Conservation (phyloP, 495 filamentous ascomycete species). For the Pseudomonodictys pantanalensis region DNA sequence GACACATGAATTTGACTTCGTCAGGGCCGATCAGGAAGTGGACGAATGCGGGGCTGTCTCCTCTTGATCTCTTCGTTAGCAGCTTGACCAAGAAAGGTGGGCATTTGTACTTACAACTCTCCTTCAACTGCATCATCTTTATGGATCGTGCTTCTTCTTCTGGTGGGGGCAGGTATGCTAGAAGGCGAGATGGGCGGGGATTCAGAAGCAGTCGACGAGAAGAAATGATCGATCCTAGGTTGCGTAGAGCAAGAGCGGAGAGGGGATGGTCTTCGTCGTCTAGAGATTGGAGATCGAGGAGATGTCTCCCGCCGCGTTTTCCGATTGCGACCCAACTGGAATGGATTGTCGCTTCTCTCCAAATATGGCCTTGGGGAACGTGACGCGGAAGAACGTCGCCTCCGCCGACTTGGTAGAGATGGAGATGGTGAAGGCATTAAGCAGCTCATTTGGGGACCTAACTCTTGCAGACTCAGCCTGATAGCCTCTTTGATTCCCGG, state of each 20-base stretch:
- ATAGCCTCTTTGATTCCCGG: neutral
- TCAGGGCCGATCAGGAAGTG: constrained; percentile 8
- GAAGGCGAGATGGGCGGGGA: no score
- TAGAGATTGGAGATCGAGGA: no score
- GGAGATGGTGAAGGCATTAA: neutral
- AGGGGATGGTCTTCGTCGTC: no score
- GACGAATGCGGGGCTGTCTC: neutral
- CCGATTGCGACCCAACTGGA: no score
- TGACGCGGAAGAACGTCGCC: neutral
- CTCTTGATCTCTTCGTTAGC: neutral
- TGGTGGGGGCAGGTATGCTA: no score
- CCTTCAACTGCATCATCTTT: no score
- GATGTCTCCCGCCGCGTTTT: no score
- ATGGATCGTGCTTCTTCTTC: no score
- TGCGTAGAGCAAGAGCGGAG: no score
- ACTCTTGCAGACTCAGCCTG: neutral
- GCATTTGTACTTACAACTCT: neutral
- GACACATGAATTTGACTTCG: neutral
- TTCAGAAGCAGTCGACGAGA: no score
- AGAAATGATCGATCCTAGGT: no score
- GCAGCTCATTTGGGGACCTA: neutral
- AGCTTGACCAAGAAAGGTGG: neutral
- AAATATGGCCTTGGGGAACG: neutral
- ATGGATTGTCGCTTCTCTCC: no score
- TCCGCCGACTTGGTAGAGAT: neutral